Evolutionary conservation across 495 filamentous ascomycete genomes (phyloP), one percentile per base, ranked within the genome.

Genomic region (Podospora pseudocomata): DNA sequence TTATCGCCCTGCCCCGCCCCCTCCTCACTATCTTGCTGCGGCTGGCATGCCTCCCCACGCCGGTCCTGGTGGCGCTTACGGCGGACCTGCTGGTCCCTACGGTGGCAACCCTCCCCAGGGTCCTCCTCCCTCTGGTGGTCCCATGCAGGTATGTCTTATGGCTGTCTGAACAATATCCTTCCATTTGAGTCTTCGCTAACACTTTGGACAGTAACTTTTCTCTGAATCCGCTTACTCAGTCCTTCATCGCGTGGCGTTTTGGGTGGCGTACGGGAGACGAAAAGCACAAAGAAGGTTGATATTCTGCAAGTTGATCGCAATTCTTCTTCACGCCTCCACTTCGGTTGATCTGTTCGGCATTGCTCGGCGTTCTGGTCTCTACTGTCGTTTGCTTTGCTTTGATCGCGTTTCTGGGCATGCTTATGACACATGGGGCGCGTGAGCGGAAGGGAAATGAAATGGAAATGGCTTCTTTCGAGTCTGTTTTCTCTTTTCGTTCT

Each of bases 1-100:
- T 63, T 99, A 99, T 78, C 90, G 95, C 63, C 95, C 95, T 53
- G 95, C 95, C 63, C 94, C 94, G 68, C 94, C 94, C 28, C 95
- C 95, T 30, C 93, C 91, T 64, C 93, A 94, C 64, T 91, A 90
- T 69, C 68, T 76, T 67, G 72, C 65, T 28, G 68, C 62, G 5
- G 68, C 62, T 18, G 67, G 63, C 61, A 72, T 74, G 66, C 72
- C 74, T 34, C 74, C 76, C 57, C 75, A 77, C 54, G 71, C 66
- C 19, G 74, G 70, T 32, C 71, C 64, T 18, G 65, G 67, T 57
- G 72, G 68, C 59, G 62, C 70, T 62, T 66, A 66, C 54, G 70
- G 71, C 4, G 72, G 71, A 18, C 76, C 76, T 11, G 70, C 53
- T 60, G 69, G 67, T 59, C 73, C 76, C 6, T 78, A 73, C 44